Percentiles rank a stretch among this genome's conserved stretches.
Evolutionary conservation across 2,329 filamentous ascomycete species (phyloP).

Genomic region (Curvularia sp.): DNA sequence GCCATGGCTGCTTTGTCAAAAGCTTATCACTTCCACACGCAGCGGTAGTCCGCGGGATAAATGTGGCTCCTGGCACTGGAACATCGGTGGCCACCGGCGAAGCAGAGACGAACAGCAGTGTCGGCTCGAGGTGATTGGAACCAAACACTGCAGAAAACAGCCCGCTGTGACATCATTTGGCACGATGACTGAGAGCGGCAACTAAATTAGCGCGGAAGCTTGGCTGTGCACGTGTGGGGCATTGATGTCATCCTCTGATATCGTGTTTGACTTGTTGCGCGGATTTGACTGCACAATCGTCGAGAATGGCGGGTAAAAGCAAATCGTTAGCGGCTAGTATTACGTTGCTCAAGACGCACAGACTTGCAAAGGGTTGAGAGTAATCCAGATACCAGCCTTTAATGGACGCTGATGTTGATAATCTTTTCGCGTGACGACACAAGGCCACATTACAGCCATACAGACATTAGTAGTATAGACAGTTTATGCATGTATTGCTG

Average conservation of each 20-base stretch:
- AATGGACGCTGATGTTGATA: not conserved
- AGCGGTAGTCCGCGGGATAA: not conserved
- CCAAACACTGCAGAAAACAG: not conserved
- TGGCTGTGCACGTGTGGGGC: slow-evolving; percentile 7
- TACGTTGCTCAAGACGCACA: not conserved
- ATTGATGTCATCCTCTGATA: slow-evolving; percentile 11
- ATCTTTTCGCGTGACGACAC: not conserved
- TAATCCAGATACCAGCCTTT: not conserved
- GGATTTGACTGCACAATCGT: not conserved
- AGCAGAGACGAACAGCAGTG: not conserved
- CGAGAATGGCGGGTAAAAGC: not conserved
- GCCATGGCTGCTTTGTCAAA: slow-evolving; percentile 12
- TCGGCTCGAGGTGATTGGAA: slow-evolving; percentile 8
- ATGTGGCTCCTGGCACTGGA: not conserved
- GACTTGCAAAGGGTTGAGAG: not conserved
- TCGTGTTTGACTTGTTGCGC: not conserved
- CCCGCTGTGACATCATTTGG: slow-evolving; percentile 6
- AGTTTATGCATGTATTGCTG: not conserved
- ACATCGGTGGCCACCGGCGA: slow-evolving; percentile 6
- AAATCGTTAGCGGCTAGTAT: not conserved
- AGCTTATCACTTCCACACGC: slow-evolving; percentile 19
- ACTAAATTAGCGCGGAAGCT: slow-evolving; percentile 13
- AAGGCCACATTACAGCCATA: not conserved
- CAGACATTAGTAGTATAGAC: not conserved
- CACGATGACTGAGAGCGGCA: not conserved